Conservation (phyloP, 306 rosid genomes). For the Comarum palustre region DNA sequence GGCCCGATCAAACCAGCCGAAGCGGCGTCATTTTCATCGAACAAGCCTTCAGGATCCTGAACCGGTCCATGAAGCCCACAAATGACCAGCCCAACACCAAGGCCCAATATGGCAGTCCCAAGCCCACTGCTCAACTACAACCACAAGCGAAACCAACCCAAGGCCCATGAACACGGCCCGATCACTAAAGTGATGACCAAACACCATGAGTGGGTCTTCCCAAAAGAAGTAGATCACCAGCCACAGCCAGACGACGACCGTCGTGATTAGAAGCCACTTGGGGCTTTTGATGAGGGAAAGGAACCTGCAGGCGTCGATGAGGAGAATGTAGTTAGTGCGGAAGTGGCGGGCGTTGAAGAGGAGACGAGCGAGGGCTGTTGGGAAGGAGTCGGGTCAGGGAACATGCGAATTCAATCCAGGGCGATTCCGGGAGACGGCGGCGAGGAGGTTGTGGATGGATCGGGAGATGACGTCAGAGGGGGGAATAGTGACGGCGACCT, state of each 20-base stretch:
- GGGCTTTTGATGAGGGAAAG: conserved; percentile 16
- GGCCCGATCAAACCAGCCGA: conserved; percentile 15
- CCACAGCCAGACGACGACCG: conserved; percentile 19
- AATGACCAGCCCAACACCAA: neutral
- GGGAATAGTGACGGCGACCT: conserved; percentile 8
- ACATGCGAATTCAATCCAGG: conserved; percentile 13
- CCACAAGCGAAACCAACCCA: neutral
- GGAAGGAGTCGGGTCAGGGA: neutral
- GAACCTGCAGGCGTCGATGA: neutral
- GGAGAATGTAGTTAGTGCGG: conserved; percentile 19
- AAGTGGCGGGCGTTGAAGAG: conserved; percentile 7
- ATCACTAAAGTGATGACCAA: conserved; percentile 2
- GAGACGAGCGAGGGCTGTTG: neutral
- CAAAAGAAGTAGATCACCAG: conserved; percentile 17
- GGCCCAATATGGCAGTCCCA: neutral
- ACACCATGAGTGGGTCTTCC: conserved; percentile 22
- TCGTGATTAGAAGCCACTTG: neutral
- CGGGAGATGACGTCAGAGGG: conserved; percentile 12
- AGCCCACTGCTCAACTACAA: neutral
- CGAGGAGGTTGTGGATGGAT: conserved; percentile 19
- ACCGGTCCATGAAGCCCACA: conserved; percentile 19
- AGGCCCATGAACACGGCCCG: conserved; percentile 7
- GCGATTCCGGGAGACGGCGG: conserved; percentile 12
- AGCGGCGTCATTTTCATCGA: conserved; percentile 2
- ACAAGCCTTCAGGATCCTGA: conserved; percentile 7